Evolutionary conservation across 306 rosid genomes (phyloP), one percentile per base, ranked within the genome.

Genomic region (Hippophae gyantsensis): DNA sequence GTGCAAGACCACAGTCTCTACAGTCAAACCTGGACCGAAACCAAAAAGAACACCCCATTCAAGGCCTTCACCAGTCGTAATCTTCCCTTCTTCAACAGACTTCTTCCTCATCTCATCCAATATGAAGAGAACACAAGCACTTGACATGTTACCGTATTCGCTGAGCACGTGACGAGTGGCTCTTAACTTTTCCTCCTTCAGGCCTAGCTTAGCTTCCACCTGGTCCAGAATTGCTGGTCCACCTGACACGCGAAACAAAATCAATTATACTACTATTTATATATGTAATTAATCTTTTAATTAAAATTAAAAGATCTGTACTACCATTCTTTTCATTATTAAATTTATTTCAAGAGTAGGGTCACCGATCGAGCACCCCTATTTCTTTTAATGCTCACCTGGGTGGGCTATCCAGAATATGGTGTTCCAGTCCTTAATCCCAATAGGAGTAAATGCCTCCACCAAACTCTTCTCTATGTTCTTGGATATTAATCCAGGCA

Each of bases 401-500:
- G 72, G 72, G 47, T 67, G 72, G 9, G 65, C 64, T 5, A 58
- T 67, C 72, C 72, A 67, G 53, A 67, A 67, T 0, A 67, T n/a
- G 0, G 72, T 58, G 64, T 67, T 67, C 72, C 72, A 67, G 13
- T 67, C 65, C 0, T 23, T 32, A 18, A 67, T 67, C 12, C 52
- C 54, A 1, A 67, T 23, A 3, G 72, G 65, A 6, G 9, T 26
- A 45, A 67, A 67, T 6, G 65, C 65, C 65, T 67, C 64, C 3
- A 7, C 32, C 27, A 67, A 23, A n/a, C 64, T 57, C 53, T 58
- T 67, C 58, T 50, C 58, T 2, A 67, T 67, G 64, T 67, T 67
- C 45, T 67, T 58, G 11, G 64, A 67, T 4, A 67, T 67, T 42
- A 67, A 32, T 52, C 18, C 52, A 1, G 58, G 64, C 7, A 67